phyloP scores from a whole-genome alignment of 1,284 basidiomycete genomes.

The Ustanciosporium gigantosporum region DNA sequence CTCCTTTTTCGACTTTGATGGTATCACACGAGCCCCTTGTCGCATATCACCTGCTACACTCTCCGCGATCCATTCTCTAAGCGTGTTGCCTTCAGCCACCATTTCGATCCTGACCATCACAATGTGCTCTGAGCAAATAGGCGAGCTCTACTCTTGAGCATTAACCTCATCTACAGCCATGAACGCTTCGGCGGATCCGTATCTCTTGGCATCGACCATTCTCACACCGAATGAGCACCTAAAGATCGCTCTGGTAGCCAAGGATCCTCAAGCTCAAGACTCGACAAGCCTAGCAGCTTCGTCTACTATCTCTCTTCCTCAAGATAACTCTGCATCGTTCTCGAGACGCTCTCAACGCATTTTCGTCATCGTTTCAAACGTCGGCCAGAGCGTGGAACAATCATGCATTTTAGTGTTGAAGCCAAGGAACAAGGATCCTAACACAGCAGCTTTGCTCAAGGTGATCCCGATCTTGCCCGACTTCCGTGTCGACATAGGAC shows the following conservation, averaged over 20 bases:
- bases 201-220: constrained; percentile 31
- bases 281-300: not conserved
- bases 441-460: constrained; percentile 14
- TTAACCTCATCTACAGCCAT: too few species aligned
- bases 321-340: not conserved
- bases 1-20: too few species aligned
- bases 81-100: too few species aligned
- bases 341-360: constrained; percentile 26
- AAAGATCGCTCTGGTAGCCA: constrained; percentile 36
- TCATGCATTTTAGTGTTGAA: constrained; percentile 34
- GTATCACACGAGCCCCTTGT: too few species aligned
- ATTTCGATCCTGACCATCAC: too few species aligned
- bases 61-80: too few species aligned
- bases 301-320: too few species aligned
- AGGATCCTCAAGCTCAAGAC: constrained; percentile 1
- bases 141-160: too few species aligned
- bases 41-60: too few species aligned
- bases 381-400: constrained; percentile 22
- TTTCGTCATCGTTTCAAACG: constrained; percentile 39
- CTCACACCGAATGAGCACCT: constrained; percentile 35
- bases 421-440: constrained; percentile 15
- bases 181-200: constrained; percentile 33
- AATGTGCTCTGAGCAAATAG: too few species aligned
- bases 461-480: constrained; percentile 31
- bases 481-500: constrained; percentile 25